Conservation (phyloP, 495 filamentous ascomycete species). For the Neurospora sp. region DNA sequence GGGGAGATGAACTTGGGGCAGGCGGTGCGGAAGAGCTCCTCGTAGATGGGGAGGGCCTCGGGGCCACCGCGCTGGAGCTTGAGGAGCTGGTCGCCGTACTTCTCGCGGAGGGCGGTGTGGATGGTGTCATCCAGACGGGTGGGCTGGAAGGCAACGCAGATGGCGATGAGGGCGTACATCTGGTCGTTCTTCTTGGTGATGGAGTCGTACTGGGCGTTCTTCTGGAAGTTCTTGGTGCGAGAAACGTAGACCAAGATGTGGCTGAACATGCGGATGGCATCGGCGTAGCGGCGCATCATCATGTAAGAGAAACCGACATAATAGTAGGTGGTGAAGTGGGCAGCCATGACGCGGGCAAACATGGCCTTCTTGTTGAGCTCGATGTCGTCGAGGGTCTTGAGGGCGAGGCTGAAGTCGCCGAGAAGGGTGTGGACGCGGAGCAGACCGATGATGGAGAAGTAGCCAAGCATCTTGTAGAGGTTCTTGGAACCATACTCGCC, state of each 20-base stretch:
- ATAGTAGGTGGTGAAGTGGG: slow-evolving; percentile 99
- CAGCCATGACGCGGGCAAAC: slow-evolving; percentile 98
- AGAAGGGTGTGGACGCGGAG: slow-evolving; percentile 93
- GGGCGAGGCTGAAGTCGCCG: slow-evolving; percentile 93
- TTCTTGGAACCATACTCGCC: slow-evolving; percentile 91
- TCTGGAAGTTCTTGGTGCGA: slow-evolving; percentile 99
- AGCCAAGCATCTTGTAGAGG: slow-evolving; percentile 95
- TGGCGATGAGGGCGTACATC: slow-evolving; percentile 98
- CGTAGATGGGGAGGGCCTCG: slow-evolving; percentile 88
- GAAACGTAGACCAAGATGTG: slow-evolving; percentile 99
- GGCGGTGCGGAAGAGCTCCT: slow-evolving; percentile 88
- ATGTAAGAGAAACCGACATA: slow-evolving; percentile 99
- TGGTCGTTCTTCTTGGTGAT: slow-evolving; percentile 99
- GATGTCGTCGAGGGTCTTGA: slow-evolving; percentile 98
- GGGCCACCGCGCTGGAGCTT: slow-evolving; percentile 92
- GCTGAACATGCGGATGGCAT: slow-evolving; percentile 98
- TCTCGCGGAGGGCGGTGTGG: slow-evolving; percentile 93
- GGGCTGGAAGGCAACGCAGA: slow-evolving; percentile 95
- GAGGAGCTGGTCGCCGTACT: slow-evolving; percentile 95
- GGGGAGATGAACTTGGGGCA: slow-evolving; percentile 99
- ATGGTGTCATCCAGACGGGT: slow-evolving; percentile 97
- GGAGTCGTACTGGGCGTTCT: slow-evolving; percentile 92
- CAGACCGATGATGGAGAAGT: slow-evolving; percentile 97
- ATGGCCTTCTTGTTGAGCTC: slow-evolving; percentile 99
- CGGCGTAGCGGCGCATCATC: slow-evolving; percentile 99